Base-by-base conservation (phyloP, 306 rosid species). In the Prunus salicina region DNA sequence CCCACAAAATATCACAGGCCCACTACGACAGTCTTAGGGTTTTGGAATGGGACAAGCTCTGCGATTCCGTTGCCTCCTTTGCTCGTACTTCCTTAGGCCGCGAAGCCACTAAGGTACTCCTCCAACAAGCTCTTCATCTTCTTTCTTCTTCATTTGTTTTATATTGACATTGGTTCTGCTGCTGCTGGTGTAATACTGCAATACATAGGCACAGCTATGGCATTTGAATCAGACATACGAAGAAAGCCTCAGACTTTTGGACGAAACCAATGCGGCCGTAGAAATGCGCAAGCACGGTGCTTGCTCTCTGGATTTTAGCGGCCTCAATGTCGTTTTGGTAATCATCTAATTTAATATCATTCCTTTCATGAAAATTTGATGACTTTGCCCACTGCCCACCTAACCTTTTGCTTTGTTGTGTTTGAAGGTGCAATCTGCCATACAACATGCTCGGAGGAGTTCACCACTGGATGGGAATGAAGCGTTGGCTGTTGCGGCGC, bases 11-110 rank as follows among this genome's bases (percentile, higher is more conserved):
- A 50, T 87, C 96, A 10, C 67, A 72, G 6, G 86, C 89, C 62
- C 91, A 85, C 76, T 53, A 76, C 22, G 91, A 92, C 67, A 90
- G 90, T 32, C 93, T 90, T 80, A 82, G 97, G 82, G 92, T 93
- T 5, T 86, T 95, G 68, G 92, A 92, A 81, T 95, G 97, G 97
- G 97, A 90, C 81, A 89, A 90, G 81, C 92, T 92, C 51, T 92
- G 93, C 55, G 88, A 95, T n/a, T 86, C 86, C 76, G 98, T 95
- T 28, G 85, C 96, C 76, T 82, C 91, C 82, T 92, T 95, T 58
- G 92, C 98, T 28, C 79, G 90, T 72, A 95, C 97, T 82, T 84
- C 97, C 32, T 76, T 89, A 43, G 97, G 97, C 47, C 91, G 90
- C 62, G 85, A 85, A 61, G 93, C 97, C 65, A 84, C 91, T 46